Evolutionary conservation across 805 yeast genomes (phyloP), one percentile per base, ranked within the genome.

Genomic region (Saccharomycopsis sp.): DNA sequence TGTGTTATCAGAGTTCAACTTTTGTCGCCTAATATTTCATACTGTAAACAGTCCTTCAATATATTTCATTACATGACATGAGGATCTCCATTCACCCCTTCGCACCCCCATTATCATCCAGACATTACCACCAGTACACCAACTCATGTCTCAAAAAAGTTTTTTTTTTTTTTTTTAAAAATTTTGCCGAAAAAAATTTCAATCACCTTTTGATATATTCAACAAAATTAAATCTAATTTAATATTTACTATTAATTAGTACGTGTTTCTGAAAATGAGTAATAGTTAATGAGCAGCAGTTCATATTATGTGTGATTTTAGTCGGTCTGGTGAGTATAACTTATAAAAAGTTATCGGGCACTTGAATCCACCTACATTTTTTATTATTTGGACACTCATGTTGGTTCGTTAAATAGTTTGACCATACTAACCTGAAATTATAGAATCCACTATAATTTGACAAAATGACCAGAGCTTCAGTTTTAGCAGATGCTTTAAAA

Each of bases 401-500:
- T 43, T 43, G 50, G 50, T 46, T 46, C 50, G 47, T 29, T 5
- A 11, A 20, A 33, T 32, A 37, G 33, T 34, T 26, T 22, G 38
- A 7, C 8, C 7, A 17, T 27, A 24, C 35, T 26, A 27, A 39
- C 42, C 21, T 16, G 31, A 8, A 6, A 7, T n/a, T 19, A 5
- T 21, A 33, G 5, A 19, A 17, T 16, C 29, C 13, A 34, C 33
- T 22, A 19, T 21, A 21, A 45, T 32, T 51, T n/a, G n/a, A n/a
- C 58, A 77, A 66, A 67, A 88, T 89, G 97, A 86, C 96, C 71
- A 89, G 96, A 79, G 78, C 96, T 60, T 88, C 97, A 63, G 97
- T 85, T 72, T 85, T 88, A 72, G 96, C 96, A 68, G 97, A 88
- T 77, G 96, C 96, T 68, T 83, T 88, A 65, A 89, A 89, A 76